Evolutionary conservation across 2,329 filamentous ascomycete species (phyloP).

Genomic region (Drechslerella coelobrocha): DNA sequence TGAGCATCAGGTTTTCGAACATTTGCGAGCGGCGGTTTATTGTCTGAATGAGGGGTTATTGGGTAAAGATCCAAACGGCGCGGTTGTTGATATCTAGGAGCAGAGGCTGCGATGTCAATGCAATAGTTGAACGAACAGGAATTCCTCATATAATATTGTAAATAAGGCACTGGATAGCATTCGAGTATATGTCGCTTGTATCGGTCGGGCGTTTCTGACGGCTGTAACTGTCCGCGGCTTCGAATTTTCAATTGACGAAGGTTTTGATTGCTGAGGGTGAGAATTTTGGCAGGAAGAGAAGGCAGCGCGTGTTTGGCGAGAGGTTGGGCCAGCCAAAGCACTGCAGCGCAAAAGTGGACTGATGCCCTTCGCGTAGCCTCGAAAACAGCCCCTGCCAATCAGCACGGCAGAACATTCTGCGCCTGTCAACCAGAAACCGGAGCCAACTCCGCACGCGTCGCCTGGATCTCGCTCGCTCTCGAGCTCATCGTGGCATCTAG

Average conservation of each 20-base stretch:
- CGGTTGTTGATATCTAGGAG: too few relatives aligned
- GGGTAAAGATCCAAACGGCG: background rate
- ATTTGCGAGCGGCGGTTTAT: background rate
- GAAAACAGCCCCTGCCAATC: conserved; percentile 7
- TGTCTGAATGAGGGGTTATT: background rate
- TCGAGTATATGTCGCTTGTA: background rate
- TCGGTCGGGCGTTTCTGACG: background rate
- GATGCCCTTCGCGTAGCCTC: conserved; percentile 8
- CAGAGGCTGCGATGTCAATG: background rate
- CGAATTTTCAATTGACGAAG: conserved; percentile 3
- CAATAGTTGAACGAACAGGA: too few relatives aligned
- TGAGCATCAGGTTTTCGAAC: background rate
- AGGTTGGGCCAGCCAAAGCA: conserved; percentile 16
- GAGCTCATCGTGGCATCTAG: too few relatives aligned
- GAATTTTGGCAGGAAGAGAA: conserved; percentile 15
- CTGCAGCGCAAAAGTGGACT: too few relatives aligned
- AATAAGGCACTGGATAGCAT: background rate
- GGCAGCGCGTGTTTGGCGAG: conserved; percentile 23
- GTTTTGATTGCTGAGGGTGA: background rate
- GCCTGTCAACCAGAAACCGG: too few relatives aligned
- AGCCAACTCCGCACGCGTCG: too few relatives aligned
- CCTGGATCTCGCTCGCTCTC: too few relatives aligned
- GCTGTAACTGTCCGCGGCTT: background rate
- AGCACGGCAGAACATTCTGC: background rate
- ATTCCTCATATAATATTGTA: too few relatives aligned